Conservation (phyloP, 768 basidiomycete species). For the Infundibulicybe gibba region DNA sequence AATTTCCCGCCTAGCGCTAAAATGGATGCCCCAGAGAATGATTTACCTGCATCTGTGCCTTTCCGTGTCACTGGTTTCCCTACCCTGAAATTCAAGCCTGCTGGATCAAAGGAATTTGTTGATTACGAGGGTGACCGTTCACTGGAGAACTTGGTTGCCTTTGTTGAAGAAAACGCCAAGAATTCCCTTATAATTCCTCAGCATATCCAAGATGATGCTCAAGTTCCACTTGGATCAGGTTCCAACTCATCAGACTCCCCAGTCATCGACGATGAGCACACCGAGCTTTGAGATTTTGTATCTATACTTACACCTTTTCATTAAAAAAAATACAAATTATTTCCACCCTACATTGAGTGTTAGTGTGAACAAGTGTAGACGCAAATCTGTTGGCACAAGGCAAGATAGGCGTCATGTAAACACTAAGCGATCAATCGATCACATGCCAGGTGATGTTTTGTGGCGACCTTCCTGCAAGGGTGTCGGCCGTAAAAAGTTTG, state of each 20-base stretch:
- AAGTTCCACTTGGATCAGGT: constrained; percentile 25
- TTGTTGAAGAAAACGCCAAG: constrained; percentile 78
- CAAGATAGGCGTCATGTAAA: no score
- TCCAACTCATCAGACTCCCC: constrained; percentile 14
- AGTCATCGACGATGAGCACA: constrained; percentile 27
- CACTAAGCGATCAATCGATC: neutral
- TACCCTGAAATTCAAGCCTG: constrained; percentile 94
- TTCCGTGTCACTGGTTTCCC: constrained; percentile 92
- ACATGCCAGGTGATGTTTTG: no score
- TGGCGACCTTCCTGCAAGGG: no score
- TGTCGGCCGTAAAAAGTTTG: no score
- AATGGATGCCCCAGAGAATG: constrained; percentile 96
- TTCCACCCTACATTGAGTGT: no score
- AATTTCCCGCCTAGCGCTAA: constrained; percentile 61
- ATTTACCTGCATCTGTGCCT: constrained; percentile 81
- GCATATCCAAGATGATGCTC: constrained; percentile 25
- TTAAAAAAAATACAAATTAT: constrained; percentile 6
- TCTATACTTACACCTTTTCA: neutral
- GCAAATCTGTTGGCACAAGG: no score
- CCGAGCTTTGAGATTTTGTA: constrained; percentile 42
- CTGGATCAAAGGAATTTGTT: constrained; percentile 81
- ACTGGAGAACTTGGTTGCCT: constrained; percentile 79
- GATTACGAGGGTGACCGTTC: constrained; percentile 94
- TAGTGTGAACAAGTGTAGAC: neutral
- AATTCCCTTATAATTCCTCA: constrained; percentile 55